A percentile compares a stretch with the other conserved stretches of the same genome.
These are phyloP conservation scores for Macrolepiota fuliginosa DNA, from an alignment of 768 basidiomycete species.

Conservation along the genomic window DNA sequence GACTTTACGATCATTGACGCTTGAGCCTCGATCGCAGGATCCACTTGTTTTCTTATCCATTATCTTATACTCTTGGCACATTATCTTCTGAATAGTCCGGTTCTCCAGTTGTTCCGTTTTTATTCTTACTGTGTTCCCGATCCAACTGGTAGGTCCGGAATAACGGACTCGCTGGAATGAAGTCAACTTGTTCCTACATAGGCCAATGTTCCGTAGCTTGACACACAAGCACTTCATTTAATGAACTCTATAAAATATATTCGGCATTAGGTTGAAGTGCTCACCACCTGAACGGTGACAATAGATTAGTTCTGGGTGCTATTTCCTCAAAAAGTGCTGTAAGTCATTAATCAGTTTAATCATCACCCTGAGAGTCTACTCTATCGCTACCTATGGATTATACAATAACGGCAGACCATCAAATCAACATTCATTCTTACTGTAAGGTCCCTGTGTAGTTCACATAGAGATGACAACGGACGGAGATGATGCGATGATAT, in stretches of 20 bases:
- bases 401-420: too few species aligned
- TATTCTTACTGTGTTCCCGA: slow-evolving; percentile 6
- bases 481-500: too few species aligned
- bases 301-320: too few species aligned
- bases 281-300: too few species aligned
- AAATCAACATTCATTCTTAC: too few species aligned
- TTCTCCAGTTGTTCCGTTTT: neutral
- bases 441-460: too few species aligned
- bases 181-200: neutral
- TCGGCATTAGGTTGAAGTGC: neutral
- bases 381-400: too few species aligned
- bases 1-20: neutral
- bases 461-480: too few species aligned
- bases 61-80: slow-evolving; percentile 6
- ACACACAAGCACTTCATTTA: neutral
- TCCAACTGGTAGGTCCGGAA: neutral
- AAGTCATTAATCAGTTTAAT: too few species aligned
- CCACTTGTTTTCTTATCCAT: slow-evolving; percentile 7
- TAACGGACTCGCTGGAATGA: neutral
- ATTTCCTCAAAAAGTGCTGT: too few species aligned
- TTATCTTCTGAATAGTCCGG: neutral
- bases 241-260: neutral
- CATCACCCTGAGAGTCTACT: too few species aligned
- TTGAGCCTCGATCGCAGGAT: neutral
- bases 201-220: neutral